These are phyloP conservation scores for Letharia columbiana DNA, from an alignment of 495 filamentous ascomycete species.

Conservation along the genomic window DNA sequence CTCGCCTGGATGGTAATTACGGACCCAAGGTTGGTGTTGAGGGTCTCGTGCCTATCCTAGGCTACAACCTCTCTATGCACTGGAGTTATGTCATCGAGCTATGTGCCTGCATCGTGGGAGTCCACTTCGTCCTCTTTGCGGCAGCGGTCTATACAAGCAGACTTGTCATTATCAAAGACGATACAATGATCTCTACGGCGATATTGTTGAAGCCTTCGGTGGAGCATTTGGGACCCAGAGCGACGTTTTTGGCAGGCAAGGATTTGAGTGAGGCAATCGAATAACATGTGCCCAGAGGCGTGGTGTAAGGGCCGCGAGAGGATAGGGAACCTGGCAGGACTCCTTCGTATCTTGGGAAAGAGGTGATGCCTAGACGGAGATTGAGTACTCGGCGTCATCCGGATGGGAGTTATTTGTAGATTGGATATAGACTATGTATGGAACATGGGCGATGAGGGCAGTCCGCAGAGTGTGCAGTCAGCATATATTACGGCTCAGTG, in stretches of 20 bases:
- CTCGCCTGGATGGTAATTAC: conserved; percentile 17
- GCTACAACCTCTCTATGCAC: conserved; percentile 18
- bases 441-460: too few species aligned
- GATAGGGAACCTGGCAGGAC: background rate
- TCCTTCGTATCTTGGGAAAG: background rate
- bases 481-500: too few species aligned
- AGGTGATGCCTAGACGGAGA: background rate
- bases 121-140: conserved; percentile 19
- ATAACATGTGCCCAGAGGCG: background rate
- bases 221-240: conserved; percentile 7
- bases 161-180: conserved; percentile 20
- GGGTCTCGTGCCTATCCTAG: conserved; percentile 18
- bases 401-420: conserved; percentile 11
- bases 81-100: conserved; percentile 21
- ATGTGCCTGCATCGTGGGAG: conserved; percentile 11
- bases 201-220: conserved; percentile 19
- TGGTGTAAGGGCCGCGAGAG: conserved; percentile 7
- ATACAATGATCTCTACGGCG: conserved; percentile 18
- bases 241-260: conserved; percentile 11
- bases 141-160: conserved; percentile 19
- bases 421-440: background rate
- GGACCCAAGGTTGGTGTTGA: conserved; percentile 6
- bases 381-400: background rate
- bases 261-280: conserved; percentile 17
- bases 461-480: too few species aligned